Percentiles rank a stretch among this genome's conserved stretches.
Evolutionary conservation across 2,329 filamentous ascomycete genomes (phyloP).

Genomic region (Plectosphaerella plurivora): DNA sequence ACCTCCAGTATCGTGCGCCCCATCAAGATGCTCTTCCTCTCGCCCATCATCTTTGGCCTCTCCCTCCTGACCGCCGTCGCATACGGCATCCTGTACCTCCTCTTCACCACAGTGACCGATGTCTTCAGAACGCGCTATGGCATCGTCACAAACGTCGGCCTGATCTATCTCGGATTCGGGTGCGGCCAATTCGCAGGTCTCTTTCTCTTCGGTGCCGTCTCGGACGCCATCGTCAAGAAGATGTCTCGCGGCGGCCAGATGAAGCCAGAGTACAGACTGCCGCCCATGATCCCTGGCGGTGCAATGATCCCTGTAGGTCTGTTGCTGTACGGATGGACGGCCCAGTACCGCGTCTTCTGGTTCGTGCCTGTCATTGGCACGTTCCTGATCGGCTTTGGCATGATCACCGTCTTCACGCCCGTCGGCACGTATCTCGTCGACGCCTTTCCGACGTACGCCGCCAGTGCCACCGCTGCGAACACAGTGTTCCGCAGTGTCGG

Average conservation of each 20-base stretch:
- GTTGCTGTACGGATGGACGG: constrained; percentile 22
- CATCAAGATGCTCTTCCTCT: constrained; percentile 33
- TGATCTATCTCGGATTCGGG: constrained; percentile 6
- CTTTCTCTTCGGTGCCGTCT: constrained; percentile 3
- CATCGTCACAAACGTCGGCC: constrained; percentile 20
- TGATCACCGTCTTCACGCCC: constrained; percentile 43
- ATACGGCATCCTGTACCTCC: constrained; percentile 44
- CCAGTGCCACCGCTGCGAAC: constrained; percentile 55
- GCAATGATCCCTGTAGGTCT: constrained; percentile 29
- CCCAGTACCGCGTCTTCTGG: constrained; percentile 50
- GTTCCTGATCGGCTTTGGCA: constrained; percentile 40
- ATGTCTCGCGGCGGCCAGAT: constrained; percentile 4
- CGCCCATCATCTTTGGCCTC: constrained; percentile 1
- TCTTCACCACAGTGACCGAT: constrained; percentile 45
- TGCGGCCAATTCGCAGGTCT: constrained; percentile 5
- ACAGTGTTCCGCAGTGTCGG: constrained; percentile 50
- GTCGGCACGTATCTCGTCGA: constrained; percentile 63
- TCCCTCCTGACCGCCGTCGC: constrained; percentile 35
- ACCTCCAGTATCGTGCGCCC: constrained; percentile 40
- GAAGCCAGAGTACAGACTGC: constrained; percentile 16
- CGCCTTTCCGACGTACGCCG: constrained; percentile 38
- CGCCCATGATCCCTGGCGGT: constrained; percentile 27
- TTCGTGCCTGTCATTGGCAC: constrained; percentile 52
- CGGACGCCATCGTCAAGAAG: constrained; percentile 5
- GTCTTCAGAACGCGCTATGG: constrained; percentile 37